Evolutionary conservation across 768 basidiomycete species (phyloP).

Genomic region (Coprinellus micaceus): DNA sequence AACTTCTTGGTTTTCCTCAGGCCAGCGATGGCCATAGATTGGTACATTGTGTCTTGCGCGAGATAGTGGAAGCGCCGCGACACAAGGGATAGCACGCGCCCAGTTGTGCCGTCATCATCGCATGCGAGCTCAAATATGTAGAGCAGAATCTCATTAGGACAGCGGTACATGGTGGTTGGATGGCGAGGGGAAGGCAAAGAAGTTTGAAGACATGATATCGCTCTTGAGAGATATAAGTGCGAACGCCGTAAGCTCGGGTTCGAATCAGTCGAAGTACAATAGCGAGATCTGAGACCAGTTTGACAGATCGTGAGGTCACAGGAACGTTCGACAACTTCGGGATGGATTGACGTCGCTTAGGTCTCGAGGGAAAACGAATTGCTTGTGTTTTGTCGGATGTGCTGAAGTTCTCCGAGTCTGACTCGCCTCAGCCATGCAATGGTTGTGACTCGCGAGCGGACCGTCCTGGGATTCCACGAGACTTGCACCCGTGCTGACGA

Average conservation of each 20-base stretch:
- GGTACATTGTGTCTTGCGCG: constrained; percentile 24
- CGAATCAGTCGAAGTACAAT: background rate
- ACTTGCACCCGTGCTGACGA: no score
- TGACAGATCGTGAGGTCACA: no score
- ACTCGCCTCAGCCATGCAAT: no score
- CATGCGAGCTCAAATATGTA: constrained; percentile 29
- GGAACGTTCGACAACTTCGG: background rate
- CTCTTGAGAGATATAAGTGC: no score
- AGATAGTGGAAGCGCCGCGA: constrained; percentile 26
- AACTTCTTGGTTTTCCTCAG: constrained; percentile 22
- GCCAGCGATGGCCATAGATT: constrained; percentile 27
- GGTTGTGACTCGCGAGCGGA: no score
- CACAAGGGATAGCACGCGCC: constrained; percentile 33
- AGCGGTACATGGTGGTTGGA: constrained; percentile 2
- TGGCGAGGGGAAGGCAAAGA: background rate
- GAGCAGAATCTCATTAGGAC: constrained; percentile 7
- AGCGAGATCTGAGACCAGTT: no score
- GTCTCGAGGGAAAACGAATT: no score
- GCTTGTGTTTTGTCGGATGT: no score
- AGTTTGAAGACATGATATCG: no score
- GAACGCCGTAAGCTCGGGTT: no score
- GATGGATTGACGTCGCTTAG: background rate
- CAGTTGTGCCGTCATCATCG: constrained; percentile 32
- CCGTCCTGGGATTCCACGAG: no score
- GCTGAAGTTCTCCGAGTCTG: no score